Conservation (phyloP, 1,139 yeast genomes). For the Wickerhamomyces sp. region DNA sequence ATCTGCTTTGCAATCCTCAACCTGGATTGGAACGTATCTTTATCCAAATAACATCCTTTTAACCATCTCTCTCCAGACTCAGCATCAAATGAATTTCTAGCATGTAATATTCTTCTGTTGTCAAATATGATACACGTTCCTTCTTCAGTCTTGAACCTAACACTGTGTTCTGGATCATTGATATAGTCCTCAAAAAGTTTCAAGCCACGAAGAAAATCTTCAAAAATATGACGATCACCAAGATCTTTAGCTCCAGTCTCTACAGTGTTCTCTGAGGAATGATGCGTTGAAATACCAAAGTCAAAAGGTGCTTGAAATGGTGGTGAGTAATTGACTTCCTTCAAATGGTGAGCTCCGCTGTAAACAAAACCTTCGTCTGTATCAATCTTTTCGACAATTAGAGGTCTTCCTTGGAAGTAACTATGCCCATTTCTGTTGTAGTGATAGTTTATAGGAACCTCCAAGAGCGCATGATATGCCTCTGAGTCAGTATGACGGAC, state of each 20-base stretch:
- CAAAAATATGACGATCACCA: slow-evolving; percentile 35
- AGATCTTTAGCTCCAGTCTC: slow-evolving; percentile 28
- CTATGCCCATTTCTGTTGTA: slow-evolving; percentile 61
- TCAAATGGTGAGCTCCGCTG: slow-evolving; percentile 35
- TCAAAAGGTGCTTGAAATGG: slow-evolving; percentile 85
- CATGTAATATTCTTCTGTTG: slow-evolving; percentile 69
- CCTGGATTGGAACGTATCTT: slow-evolving; percentile 66
- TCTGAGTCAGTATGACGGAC: slow-evolving; percentile 51
- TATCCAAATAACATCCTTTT: slow-evolving; percentile 74
- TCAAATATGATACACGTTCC: slow-evolving; percentile 67
- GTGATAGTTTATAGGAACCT: slow-evolving; percentile 66
- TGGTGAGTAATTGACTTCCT: slow-evolving; percentile 71
- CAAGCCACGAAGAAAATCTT: slow-evolving; percentile 57
- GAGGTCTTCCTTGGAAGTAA: slow-evolving; percentile 61
- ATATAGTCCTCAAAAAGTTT: slow-evolving; percentile 55
- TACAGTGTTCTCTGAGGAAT: slow-evolving; percentile 12
- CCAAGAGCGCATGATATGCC: slow-evolving; percentile 59
- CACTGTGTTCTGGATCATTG: slow-evolving; percentile 50
- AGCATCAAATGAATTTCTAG: slow-evolving; percentile 55
- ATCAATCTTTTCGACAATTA: slow-evolving; percentile 52
- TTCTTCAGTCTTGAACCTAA: slow-evolving; percentile 52
- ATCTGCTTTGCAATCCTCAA: slow-evolving; percentile 38
- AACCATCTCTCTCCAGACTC: slow-evolving; percentile 61
- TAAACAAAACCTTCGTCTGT: slow-evolving; percentile 23
- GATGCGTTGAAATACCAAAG: slow-evolving; percentile 34